Percentiles rank a stretch among this genome's conserved stretches.
These are phyloP conservation scores for Leucaena leucocephala DNA, from an alignment of 306 rosid genomes.

Conservation along the genomic window DNA sequence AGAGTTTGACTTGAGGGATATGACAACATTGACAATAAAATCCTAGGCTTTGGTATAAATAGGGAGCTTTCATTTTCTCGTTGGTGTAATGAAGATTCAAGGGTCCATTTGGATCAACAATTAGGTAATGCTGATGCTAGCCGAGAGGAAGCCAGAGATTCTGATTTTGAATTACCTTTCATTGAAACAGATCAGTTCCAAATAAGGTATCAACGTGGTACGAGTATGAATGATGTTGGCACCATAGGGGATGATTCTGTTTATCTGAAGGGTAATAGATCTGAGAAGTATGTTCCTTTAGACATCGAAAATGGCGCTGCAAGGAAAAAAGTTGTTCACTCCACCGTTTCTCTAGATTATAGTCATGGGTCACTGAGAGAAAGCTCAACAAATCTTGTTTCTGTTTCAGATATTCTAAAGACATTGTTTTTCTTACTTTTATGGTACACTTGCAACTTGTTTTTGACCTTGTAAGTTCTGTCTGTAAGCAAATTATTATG, in stretches of 20 bases:
- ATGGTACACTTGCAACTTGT: slow-evolving; percentile 93
- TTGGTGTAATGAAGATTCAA: slow-evolving; percentile 69
- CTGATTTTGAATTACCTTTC: slow-evolving; percentile 64
- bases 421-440: slow-evolving; percentile 78
- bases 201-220: slow-evolving; percentile 47
- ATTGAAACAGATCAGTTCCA: slow-evolving; percentile 49
- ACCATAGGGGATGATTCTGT: slow-evolving; percentile 55
- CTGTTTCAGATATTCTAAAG: slow-evolving; percentile 64
- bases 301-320: slow-evolving; percentile 62
- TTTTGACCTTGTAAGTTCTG: slow-evolving; percentile 91
- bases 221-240: slow-evolving; percentile 51
- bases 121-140: slow-evolving; percentile 46
- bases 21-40: slow-evolving; percentile 38
- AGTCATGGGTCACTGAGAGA: slow-evolving; percentile 41
- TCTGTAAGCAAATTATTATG: slow-evolving; percentile 21
- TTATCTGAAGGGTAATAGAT: slow-evolving; percentile 49
- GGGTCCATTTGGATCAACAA: slow-evolving; percentile 43
- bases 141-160: slow-evolving; percentile 47
- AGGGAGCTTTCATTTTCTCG: slow-evolving; percentile 76
- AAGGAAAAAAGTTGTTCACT: slow-evolving; percentile 40
- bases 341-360: slow-evolving; percentile 38
- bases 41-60: slow-evolving; percentile 46
- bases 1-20: slow-evolving; percentile 41
- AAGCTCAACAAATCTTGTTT: slow-evolving; percentile 47
- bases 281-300: slow-evolving; percentile 64